Base-by-base conservation (phyloP, 2,329 filamentous ascomycete genomes). In the Chrysosphaeria jannelii region DNA sequence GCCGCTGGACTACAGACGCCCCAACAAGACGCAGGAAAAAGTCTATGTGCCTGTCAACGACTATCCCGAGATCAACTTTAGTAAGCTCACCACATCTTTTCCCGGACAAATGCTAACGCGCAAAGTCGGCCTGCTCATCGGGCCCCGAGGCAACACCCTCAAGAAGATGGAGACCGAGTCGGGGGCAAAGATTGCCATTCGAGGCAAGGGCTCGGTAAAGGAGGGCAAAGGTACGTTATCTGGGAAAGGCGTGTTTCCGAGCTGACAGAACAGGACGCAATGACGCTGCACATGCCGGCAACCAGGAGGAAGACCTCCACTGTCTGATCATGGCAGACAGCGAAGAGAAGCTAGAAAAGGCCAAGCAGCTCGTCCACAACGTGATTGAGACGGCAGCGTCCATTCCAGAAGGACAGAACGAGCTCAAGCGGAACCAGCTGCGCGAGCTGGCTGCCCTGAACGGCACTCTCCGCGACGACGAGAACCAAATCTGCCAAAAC, bases 61-160 rank as follows among this genome's bases (percentile, higher is more conserved):
- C 51, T 97, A 97, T 48, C 85, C 85, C 59, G 85, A 97, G 51
- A 93, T 97, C 68, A 97, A 97, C 70, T 97, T 97, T 76, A 97
- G 85, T 97, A 91, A 81, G 81, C 11, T 14, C 21, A 8, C 14
- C 14, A 6, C 19, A 10, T 20, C 17, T 11, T 14, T 24, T 18
- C 16, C 16, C 7, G n/a, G 16, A 18, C 16, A 18, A 18, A n/a
- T n/a, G n/a, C n/a, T 91, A 89, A 97, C 76, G 74, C 65, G 53
- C 71, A 66, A 90, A 97, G 85, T 97, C 65, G 85, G 85, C 51
- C 68, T 97, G 62, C 78, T 97, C 49, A 97, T 97, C 66, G 85
- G 85, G 50, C 85, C 85, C 50, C 85, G 85, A 81, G 85, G 85
- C 51, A 97, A 97, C 47, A 97, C 85, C 36, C 53, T 97, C 43